Evolutionary conservation across 805 yeast species (phyloP).

Genomic region (Hanseniaspora lindneri): DNA sequence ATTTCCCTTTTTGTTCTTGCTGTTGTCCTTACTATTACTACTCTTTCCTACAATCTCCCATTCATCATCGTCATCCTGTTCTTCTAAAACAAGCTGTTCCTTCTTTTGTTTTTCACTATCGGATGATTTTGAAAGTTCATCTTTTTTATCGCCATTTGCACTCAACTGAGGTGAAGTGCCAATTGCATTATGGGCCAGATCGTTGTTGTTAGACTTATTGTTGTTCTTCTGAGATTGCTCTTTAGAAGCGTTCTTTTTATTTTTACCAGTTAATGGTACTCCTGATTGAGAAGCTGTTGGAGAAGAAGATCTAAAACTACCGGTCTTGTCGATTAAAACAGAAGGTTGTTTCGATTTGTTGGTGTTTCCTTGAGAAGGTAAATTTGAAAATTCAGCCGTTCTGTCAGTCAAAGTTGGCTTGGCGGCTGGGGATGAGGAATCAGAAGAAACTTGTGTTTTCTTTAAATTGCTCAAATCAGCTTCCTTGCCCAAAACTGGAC

Average conservation of each 20-base stretch:
- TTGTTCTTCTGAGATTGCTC: neutral
- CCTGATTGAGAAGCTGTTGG: neutral
- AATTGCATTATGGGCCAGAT: neutral
- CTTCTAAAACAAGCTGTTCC: neutral
- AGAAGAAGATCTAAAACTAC: neutral
- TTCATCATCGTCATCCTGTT: conserved; percentile 7
- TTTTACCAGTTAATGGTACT: neutral
- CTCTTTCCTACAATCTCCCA: conserved; percentile 11
- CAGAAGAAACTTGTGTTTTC: neutral
- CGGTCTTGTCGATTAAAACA: neutral
- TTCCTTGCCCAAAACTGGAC: neutral
- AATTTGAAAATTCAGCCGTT: neutral
- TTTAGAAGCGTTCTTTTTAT: neutral
- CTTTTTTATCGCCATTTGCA: neutral
- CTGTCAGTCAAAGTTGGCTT: conserved; percentile 3
- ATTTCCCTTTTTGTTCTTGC: conserved; percentile 19
- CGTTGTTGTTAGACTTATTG: neutral
- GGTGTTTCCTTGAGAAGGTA: neutral
- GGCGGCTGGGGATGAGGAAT: too few relatives aligned
- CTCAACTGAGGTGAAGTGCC: neutral
- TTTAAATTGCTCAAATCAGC: conserved; percentile 9
- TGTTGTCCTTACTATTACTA: conserved; percentile 20
- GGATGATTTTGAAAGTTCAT: neutral
- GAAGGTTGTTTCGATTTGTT: neutral
- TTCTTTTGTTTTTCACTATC: conserved; percentile 4